Evolutionary conservation across 75 land plant species (phyloP), one percentile per base, ranked within the genome.

Genomic region (Isoetes taiwanensis): DNA sequence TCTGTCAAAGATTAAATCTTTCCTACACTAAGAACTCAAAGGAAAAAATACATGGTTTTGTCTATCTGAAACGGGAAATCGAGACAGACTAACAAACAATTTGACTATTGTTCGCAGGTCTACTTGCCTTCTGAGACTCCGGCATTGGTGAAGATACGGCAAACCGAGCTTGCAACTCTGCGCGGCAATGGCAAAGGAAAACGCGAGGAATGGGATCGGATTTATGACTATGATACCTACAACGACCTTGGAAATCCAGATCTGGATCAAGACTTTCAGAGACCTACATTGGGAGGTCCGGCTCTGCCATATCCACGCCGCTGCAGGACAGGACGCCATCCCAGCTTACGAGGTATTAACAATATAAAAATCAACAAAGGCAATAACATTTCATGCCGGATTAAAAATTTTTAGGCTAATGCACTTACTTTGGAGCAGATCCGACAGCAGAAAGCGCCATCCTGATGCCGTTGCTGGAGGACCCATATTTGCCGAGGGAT

Each of bases 401-500:
- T n/a, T n/a, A n/a, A n/a, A n/a, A n/a, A n/a, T n/a, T n/a, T n/a
- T n/a, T n/a, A n/a, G n/a, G n/a, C n/a, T n/a, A n/a, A n/a, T n/a
- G n/a, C n/a, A n/a, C n/a, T n/a, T n/a, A n/a, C n/a, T n/a, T n/a
- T 10, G 39, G 39, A 10, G 9, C 12, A 14, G 39, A 25, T 20
- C 46, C 19, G 46, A 43, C 4, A 1, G 16, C 53, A 63, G 4
- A 71, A 52, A n/a, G 52, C 40, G 3, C 57, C 66, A 16, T 41
- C 62, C 20, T 20, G 50, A n/a, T n/a, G n/a, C n/a, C n/a, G n/a
- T n/a, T n/a, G n/a, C n/a, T n/a, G n/a, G n/a, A n/a, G 1, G 32
- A 12, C 14, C 30, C 80, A 32, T 90, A 90, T 58, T 80, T 86
- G 2, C 97, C 97, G 3, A 70, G 84, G 17, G 97, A 90, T 50